These are phyloP conservation scores for Prunus yedoensis DNA, from an alignment of 331 rosid genomes.

Conservation along the genomic window DNA sequence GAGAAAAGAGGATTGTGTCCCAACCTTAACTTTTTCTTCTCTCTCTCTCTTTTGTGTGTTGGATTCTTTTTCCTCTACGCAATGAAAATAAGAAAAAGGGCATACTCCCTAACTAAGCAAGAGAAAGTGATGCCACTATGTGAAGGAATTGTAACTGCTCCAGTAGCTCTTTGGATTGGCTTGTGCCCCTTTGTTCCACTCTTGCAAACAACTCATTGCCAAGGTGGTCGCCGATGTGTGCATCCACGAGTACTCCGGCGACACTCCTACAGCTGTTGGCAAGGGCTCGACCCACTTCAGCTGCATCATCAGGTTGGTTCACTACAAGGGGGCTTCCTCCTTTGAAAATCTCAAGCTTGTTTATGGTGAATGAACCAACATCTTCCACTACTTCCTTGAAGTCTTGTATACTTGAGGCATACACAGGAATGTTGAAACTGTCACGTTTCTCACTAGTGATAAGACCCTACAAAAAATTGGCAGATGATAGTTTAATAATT, in stretches of 20 bases:
- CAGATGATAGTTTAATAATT: neutral
- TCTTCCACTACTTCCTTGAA: conserved; percentile 87
- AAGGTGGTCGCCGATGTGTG: conserved; percentile 83
- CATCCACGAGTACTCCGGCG: conserved; percentile 82
- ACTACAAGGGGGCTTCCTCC: conserved; percentile 98
- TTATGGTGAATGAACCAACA: conserved; percentile 66
- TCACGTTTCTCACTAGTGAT: conserved; percentile 72
- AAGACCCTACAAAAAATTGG: conserved; percentile 41
- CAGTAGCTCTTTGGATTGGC: conserved; percentile 66
- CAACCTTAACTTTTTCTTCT: conserved; percentile 13
- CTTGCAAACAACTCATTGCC: conserved; percentile 67
- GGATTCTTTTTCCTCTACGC: conserved; percentile 5
- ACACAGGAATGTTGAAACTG: conserved; percentile 86
- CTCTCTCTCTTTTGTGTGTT: conserved; percentile 12
- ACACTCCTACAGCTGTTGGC: conserved; percentile 82
- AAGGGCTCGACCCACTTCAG: conserved; percentile 72
- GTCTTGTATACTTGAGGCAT: conserved; percentile 89
- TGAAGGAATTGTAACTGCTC: conserved; percentile 90
- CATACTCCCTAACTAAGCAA: conserved; percentile 18
- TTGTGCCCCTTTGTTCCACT: conserved; percentile 60
- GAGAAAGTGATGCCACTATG: conserved; percentile 89
- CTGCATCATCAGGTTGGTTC: conserved; percentile 63
- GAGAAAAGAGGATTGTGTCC: neutral
- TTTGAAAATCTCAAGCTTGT: conserved; percentile 90
- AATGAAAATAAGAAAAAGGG: neutral